phyloP scores from a whole-genome alignment of 306 rosid genomes.

The Psophocarpus tetragonolobus region DNA sequence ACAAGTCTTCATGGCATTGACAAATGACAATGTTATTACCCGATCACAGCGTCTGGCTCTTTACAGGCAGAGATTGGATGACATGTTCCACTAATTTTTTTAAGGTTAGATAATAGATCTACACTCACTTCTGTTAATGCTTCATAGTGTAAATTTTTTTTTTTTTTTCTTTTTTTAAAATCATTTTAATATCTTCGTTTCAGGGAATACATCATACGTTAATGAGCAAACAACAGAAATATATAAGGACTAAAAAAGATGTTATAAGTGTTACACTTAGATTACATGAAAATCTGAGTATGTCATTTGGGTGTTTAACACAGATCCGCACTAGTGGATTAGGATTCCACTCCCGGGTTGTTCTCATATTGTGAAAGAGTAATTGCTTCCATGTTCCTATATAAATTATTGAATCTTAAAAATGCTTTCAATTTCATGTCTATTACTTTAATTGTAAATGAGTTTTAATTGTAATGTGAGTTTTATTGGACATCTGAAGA shows the following conservation, averaged over 20 bases:
- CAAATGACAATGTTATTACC: not conserved
- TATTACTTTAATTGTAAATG: conserved; percentile 16
- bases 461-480: conserved; percentile 19
- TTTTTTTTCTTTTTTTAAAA: not conserved
- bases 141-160: not conserved
- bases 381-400: not conserved
- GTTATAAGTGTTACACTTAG: not conserved
- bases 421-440: not conserved
- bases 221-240: not conserved
- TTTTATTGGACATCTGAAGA: not conserved
- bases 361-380: not conserved
- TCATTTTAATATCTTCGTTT: not conserved
- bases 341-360: not conserved
- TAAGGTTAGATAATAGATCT: not conserved
- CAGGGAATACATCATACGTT: not conserved
- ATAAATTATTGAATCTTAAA: not conserved
- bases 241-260: not conserved
- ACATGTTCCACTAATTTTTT: conserved; percentile 20
- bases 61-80: conserved; percentile 38
- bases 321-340: not conserved
- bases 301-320: not conserved
- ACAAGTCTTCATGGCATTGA: conserved; percentile 8
- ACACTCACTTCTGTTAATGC: not conserved
- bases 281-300: not conserved
- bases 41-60: conserved; percentile 37